A percentile compares a stretch with the other conserved stretches of the same genome.
Evolutionary conservation across 2,329 filamentous ascomycete species (phyloP).

Genomic region (Sarocladium kiliense): DNA sequence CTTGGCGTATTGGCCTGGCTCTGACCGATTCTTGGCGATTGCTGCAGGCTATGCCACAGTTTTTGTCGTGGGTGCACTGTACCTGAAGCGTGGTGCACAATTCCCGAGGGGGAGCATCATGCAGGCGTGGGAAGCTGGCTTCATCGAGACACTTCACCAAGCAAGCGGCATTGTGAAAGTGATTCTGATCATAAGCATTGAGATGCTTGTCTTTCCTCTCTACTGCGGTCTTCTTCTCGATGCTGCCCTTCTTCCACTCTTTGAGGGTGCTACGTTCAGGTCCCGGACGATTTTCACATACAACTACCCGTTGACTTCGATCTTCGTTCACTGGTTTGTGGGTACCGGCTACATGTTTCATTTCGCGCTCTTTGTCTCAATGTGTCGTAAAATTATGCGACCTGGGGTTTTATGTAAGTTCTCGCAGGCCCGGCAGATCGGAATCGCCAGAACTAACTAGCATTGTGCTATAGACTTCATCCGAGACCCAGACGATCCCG

Average conservation of each 20-base stretch:
- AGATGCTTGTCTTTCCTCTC: constrained; percentile 95
- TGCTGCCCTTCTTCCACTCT: constrained; percentile 80
- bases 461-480: constrained; percentile 68
- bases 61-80: constrained; percentile 68
- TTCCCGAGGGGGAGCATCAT: constrained; percentile 54
- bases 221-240: constrained; percentile 94
- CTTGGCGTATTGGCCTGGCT: constrained; percentile 62
- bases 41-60: constrained; percentile 76
- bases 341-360: constrained; percentile 99
- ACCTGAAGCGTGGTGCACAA: constrained; percentile 68
- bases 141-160: constrained; percentile 83
- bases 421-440: not conserved
- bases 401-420: constrained; percentile 83
- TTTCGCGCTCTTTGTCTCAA: constrained; percentile 95
- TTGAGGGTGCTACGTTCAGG: constrained; percentile 71
- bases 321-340: constrained; percentile 98
- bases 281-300: constrained; percentile 75
- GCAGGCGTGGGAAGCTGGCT: constrained; percentile 65
- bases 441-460: constrained; percentile 16
- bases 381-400: constrained; percentile 97
- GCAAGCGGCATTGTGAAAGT: constrained; percentile 97
- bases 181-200: constrained; percentile 95
- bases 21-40: constrained; percentile 66
- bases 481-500: constrained; percentile 93
- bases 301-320: constrained; percentile 77